Base-by-base conservation (phyloP, 805 yeast genomes). In the Candida endomychidarum region DNA sequence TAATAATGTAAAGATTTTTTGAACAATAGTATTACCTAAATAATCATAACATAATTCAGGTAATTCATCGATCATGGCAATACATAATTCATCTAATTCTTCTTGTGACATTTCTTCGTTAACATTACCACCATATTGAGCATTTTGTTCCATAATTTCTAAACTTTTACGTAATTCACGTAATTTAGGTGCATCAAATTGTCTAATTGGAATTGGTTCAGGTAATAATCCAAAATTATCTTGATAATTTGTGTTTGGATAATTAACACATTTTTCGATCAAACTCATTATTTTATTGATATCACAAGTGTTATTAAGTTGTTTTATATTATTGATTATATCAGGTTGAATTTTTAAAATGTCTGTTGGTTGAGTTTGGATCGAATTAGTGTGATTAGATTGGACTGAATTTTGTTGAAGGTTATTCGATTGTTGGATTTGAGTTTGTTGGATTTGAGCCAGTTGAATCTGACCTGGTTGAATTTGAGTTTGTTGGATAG, bases 21-120 rank as follows among this genome's bases (percentile, higher is more conserved):
- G 99, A 12, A 91, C 95, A 33, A 93, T 86, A 0, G 99, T 93
- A 58, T 93, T 93, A 15, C 99, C 99, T 40, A 93, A 69, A 56
- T 93, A 93, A 63, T 93, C 99, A 39, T 91, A 81, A 19, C 96
- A 80, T 38, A 93, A 70, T 55, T 87, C 96, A 2, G 97, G 96
- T 43, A 93, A 73, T 60, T 93, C 97, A 44, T 79, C 83, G 44
- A 86, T 65, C 90, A 91, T 86, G 4, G 88, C 84, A 38, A 88
- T 57, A 5, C 95, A 88, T 26, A 88, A 65, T 47, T 81, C 89
- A 57, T 90, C 97, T 32, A 88, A 72, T 47, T 87, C 96, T 9
- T 72, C 57, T 42, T 73, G 76, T 2, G 81, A 50, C 51, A 61
- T 42, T 10, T 42, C 50, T 14, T 33, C 36, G 18, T 15, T 11